Conservation (phyloP, 805 yeast genomes). For the Cyberlindnera meyerae region DNA sequence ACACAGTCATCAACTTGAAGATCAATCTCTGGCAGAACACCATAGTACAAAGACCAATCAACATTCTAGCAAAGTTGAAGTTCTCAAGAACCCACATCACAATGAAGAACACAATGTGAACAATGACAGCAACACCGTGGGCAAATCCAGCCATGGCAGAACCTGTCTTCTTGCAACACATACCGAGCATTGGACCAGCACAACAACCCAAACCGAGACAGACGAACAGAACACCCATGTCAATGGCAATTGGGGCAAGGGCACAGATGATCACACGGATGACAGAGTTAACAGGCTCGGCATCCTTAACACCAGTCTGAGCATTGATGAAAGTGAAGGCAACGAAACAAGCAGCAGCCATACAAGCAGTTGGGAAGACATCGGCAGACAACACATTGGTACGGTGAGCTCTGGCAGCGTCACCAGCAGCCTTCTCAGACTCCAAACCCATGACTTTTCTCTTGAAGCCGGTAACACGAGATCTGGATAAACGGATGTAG, state of each 20-base stretch:
- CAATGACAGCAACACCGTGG: constrained; percentile 88
- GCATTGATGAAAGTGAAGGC: constrained; percentile 81
- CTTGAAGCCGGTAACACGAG: constrained; percentile 83
- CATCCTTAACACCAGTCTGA: constrained; percentile 69
- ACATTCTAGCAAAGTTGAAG: constrained; percentile 80
- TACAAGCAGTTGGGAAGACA: constrained; percentile 62
- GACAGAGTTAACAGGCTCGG: constrained; percentile 57
- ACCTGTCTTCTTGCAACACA: constrained; percentile 97
- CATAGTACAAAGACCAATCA: constrained; percentile 80
- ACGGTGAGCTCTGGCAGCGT: constrained; percentile 78
- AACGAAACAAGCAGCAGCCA: constrained; percentile 74
- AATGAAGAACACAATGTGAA: constrained; percentile 83
- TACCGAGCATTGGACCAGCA: constrained; percentile 91
- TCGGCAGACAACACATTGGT: constrained; percentile 67
- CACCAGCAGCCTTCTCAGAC: constrained; percentile 81
- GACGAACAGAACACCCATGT: constrained; percentile 77
- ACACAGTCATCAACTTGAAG: constrained; percentile 76
- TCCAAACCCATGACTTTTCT: constrained; percentile 66
- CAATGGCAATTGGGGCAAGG: constrained; percentile 85
- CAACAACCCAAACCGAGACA: constrained; percentile 88
- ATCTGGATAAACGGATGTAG: constrained; percentile 74
- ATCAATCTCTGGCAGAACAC: constrained; percentile 83
- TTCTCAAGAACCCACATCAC: constrained; percentile 97
- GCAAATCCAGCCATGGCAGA: constrained; percentile 93
- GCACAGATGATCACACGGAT: constrained; percentile 75